Percentiles rank a stretch among this genome's conserved stretches.
Evolutionary conservation across 2,329 filamentous ascomycete species (phyloP).

Genomic region (Verticillium zaregamsianum): DNA sequence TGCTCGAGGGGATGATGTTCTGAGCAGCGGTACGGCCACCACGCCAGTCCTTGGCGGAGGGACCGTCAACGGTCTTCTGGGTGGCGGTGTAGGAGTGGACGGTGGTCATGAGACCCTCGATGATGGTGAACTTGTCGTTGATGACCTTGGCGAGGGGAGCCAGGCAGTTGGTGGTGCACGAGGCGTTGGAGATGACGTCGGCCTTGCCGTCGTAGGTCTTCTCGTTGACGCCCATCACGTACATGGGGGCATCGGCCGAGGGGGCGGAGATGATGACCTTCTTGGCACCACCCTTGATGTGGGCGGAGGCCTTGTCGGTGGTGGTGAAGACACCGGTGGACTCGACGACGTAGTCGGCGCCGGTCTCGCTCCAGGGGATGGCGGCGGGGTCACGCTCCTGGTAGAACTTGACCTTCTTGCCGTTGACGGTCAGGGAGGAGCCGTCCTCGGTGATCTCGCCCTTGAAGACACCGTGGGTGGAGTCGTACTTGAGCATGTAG

Average conservation of each 20-base stretch:
- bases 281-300: slow-evolving; percentile 96
- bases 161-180: slow-evolving; percentile 99
- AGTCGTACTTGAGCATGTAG: slow-evolving; percentile 99
- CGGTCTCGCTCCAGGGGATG: slow-evolving; percentile 87
- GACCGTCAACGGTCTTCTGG: slow-evolving; percentile 98
- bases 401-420: slow-evolving; percentile 95
- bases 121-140: slow-evolving; percentile 95
- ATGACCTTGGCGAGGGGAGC: slow-evolving; percentile 99
- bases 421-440: slow-evolving; percentile 80
- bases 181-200: slow-evolving; percentile 97
- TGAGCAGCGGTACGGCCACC: slow-evolving; percentile 97
- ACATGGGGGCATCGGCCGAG: slow-evolving; percentile 97
- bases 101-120: slow-evolving; percentile 99
- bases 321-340: slow-evolving; percentile 99
- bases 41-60: slow-evolving; percentile 98
- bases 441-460: slow-evolving; percentile 72
- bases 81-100: slow-evolving; percentile 99
- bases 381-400: slow-evolving; percentile 80
- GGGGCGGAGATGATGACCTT: slow-evolving; percentile 93
- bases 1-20: slow-evolving; percentile 99
- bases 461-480: slow-evolving; percentile 95
- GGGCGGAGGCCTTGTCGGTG: slow-evolving; percentile 88
- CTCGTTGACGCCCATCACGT: slow-evolving; percentile 99
- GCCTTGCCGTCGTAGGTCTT: slow-evolving; percentile 86
- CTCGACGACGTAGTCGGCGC: slow-evolving; percentile 93